Percentiles rank a stretch among this genome's conserved stretches.
Evolutionary conservation across 225 moss, liverwort and hornwort species (phyloP).

Genomic region (Takakia lepidozioides): DNA sequence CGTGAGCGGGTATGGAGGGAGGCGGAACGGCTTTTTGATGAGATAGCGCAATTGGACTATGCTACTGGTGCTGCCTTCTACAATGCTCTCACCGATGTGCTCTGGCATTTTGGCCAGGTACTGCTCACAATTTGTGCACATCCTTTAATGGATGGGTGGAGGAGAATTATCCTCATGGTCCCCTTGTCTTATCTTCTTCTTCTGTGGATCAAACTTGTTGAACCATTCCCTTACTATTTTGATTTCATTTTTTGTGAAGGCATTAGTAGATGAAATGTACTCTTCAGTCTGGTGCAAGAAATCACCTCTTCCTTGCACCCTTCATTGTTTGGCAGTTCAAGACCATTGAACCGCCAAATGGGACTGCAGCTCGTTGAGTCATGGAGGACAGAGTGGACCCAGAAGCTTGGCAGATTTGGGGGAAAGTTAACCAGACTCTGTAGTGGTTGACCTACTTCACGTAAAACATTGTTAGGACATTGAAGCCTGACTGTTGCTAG

Average conservation of each 20-base stretch:
- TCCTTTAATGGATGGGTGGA: background rate
- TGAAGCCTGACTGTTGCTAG: too few species aligned
- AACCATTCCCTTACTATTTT: background rate
- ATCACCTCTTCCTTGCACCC: background rate
- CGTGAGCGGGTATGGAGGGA: slow-evolving; percentile 66
- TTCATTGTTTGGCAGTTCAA: too few species aligned
- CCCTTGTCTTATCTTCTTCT: background rate
- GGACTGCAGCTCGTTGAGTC: too few species aligned
- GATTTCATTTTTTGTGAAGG: too few species aligned
- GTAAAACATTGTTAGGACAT: too few species aligned
- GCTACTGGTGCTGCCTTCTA: slow-evolving; percentile 95
- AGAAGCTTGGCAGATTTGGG: too few species aligned
- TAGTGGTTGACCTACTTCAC: too few species aligned
- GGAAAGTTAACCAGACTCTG: too few species aligned
- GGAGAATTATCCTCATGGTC: background rate
- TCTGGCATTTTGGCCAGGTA: slow-evolving; percentile 99
- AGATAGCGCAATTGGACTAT: slow-evolving; percentile 89
- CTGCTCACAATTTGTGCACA: background rate
- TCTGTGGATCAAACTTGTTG: background rate
- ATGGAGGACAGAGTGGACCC: too few species aligned
- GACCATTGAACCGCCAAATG: too few species aligned
- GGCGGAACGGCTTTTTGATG: slow-evolving; percentile 70
- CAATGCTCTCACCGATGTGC: slow-evolving; percentile 88
- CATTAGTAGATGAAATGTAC: background rate
- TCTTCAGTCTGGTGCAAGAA: background rate